Evolutionary conservation across 176 grass and related monocot species (phyloP), one percentile per base, ranked within the genome.

Genomic region (Tillandsia fasciculata): DNA sequence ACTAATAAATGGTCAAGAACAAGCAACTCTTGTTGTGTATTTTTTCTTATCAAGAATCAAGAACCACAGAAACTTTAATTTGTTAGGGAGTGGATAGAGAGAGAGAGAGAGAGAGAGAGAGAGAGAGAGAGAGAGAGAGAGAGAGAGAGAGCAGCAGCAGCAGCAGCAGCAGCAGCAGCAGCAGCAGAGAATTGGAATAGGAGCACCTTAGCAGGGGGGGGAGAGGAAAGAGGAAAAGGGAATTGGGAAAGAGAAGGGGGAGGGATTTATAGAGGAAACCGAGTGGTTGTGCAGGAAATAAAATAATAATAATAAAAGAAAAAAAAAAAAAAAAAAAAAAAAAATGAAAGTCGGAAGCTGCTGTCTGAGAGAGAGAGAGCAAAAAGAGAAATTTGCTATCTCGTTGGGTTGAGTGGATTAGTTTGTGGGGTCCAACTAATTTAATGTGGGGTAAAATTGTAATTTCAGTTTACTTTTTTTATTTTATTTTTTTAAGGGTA

Each of bases 181-280:
- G 68, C 12, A 18, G 26, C 24, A 24, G 18, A 26, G 22, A 13
- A n/a, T 56, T 11, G 12, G 20, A 29, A 7, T 1, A 75, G 69
- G 59, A 18, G 63, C 33, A 91, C 74, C 78, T 70, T 82, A 81
- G 69, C 74, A 78, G 71, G 59, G 81, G 71, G 71, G 83, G 59
- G 0, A 77, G 71, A 59, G 79, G 63, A 79, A 76, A 69, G 71
- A 78, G 84, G 84, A 88, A 78, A 96, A 92, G 93, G 89, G 89
- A 90, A 87, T 85, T 92, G 83, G 53, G 48, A 81, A 76, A 8
- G 82, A 75, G 82, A 67, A 70, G 66, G 74, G 84, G 77, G 50
- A 65, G 63, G 6, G 57, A 87, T 97, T 97, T 97, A 92, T 97
- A 97, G 76, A 54, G 27, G 53, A 79, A 69, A 83, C 15, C 7